Base-by-base conservation (phyloP, 2,329 filamentous ascomycete species). In the Madurella fahalii region DNA sequence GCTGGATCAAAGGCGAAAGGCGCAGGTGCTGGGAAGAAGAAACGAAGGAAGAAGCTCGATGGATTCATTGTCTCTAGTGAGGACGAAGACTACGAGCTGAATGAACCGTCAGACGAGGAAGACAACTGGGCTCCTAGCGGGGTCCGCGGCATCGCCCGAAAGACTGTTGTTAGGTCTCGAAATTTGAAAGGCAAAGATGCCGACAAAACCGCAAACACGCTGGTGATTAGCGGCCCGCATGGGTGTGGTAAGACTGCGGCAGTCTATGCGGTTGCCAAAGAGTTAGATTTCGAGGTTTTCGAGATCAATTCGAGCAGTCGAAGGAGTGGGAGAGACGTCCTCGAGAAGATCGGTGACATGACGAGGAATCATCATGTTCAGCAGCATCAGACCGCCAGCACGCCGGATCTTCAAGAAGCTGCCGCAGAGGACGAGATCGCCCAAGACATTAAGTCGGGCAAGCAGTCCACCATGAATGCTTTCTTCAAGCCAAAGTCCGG, bases 281-380 rank as follows among this genome's bases (percentile, higher is more conserved):
- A 99, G 71, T 78, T 97, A 15, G 90, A 83, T 1, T 97, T 95
- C 65, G 92, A 96, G 65, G 82, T 99, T 1, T 99, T 99, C 62
- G 94, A 99, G 70, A 91, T 99, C 67, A 95, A 95, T 65, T 75
- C 93, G 0, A 84, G 90, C 57, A 90, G 83, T 61, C 84, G 92
- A 48, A 81, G 94, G 58, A 95, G 84, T 65, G 93, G 92, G 32
- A 94, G 87, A 68, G 94, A 99, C 64, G 85, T 99, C 46, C 69
- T 95, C 34, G 94, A 99, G 64, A 89, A 83, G 63, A 90, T 99
- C 43, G 95, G 94, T 40, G 91, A 99, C 70, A 97, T 99, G 93
- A 94, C 91, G 4, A 86, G 86, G 58, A 97, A 99, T 64, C 94
- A 99, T 70, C 79, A 96, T 1, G 93, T 99, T 17, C 77, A 78